Evolutionary conservation across 2,329 filamentous ascomycete genomes (phyloP).

Genomic region (Aspergillus pseudoviridinutans): DNA sequence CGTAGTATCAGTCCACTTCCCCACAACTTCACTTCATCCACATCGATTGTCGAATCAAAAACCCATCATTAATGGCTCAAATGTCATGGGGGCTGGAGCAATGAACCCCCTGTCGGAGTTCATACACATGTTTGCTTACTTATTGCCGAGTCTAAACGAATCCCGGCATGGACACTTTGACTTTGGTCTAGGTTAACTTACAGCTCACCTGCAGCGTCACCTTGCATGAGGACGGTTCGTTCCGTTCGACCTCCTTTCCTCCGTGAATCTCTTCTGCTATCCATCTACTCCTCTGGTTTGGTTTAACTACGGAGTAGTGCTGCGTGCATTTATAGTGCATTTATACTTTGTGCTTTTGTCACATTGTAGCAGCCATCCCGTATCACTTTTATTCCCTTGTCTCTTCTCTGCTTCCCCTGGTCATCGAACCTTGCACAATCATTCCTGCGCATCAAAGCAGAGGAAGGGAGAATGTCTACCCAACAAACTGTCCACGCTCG

Average conservation of each 20-base stretch:
- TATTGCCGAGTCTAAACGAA: background rate
- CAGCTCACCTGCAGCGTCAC: background rate
- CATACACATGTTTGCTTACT: background rate
- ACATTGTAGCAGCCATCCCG: background rate
- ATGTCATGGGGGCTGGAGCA: background rate
- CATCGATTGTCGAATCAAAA: background rate
- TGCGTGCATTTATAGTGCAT: background rate
- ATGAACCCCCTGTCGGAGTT: background rate
- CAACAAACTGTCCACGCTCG: slow-evolving; percentile 49
- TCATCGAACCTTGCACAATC: background rate
- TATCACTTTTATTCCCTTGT: background rate
- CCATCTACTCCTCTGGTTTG: background rate
- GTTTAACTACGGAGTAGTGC: background rate
- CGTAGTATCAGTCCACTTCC: background rate
- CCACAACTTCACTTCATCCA: background rate
- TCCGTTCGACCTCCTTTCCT: background rate
- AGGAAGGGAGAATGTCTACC: slow-evolving; percentile 18
- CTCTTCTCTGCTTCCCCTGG: background rate
- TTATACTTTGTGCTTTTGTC: background rate
- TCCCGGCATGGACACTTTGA: background rate
- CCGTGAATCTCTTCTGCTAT: background rate
- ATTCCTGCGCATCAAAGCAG: too few relatives aligned
- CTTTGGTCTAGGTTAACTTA: background rate
- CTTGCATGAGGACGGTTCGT: background rate
- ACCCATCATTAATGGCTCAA: background rate